Conservation (phyloP, 2,329 filamentous ascomycete species). For the Sordariomycetes sp. region DNA sequence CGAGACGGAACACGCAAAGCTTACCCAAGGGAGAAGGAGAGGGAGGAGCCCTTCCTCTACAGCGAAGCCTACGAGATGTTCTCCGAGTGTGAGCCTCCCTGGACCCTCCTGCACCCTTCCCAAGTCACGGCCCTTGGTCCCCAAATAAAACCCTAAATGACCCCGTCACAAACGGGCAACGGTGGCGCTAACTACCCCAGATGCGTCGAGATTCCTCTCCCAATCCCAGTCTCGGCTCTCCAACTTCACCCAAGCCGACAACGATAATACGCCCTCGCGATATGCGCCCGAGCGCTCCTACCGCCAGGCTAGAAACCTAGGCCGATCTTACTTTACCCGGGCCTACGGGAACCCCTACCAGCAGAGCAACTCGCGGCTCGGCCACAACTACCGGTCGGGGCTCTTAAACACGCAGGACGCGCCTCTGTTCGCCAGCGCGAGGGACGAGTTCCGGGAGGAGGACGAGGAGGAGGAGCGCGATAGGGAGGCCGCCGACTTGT, state of each 20-base stretch:
- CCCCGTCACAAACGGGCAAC: background rate
- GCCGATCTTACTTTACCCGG: slow-evolving; percentile 30
- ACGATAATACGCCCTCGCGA: slow-evolving; percentile 15
- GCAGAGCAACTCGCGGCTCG: slow-evolving; percentile 60
- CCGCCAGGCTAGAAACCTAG: slow-evolving; percentile 17
- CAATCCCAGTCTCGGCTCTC: slow-evolving; percentile 90
- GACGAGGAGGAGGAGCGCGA: slow-evolving; percentile 88
- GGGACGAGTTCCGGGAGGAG: slow-evolving; percentile 83
- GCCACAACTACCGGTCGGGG: slow-evolving; percentile 64
- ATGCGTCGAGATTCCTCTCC: slow-evolving; percentile 91
- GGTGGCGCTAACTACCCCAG: slow-evolving; percentile 29
- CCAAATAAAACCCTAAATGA: background rate
- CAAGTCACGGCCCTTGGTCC: background rate
- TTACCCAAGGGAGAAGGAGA: background rate
- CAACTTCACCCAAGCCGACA: slow-evolving; percentile 46
- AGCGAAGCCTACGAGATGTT: slow-evolving; percentile 19
- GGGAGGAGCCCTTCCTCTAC: background rate
- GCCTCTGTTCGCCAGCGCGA: slow-evolving; percentile 85
- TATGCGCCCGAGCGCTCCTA: slow-evolving; percentile 19
- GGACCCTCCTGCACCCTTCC: background rate
- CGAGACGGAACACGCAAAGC: background rate
- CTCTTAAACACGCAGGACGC: slow-evolving; percentile 62
- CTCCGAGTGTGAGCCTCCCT: slow-evolving; percentile 66
- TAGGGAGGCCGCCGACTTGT: slow-evolving; percentile 85
- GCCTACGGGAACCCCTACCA: slow-evolving; percentile 66